Percentiles rank a stretch among this genome's conserved stretches.
Evolutionary conservation across 805 yeast genomes (phyloP).

Genomic region (Teunomyces aglyptinius): DNA sequence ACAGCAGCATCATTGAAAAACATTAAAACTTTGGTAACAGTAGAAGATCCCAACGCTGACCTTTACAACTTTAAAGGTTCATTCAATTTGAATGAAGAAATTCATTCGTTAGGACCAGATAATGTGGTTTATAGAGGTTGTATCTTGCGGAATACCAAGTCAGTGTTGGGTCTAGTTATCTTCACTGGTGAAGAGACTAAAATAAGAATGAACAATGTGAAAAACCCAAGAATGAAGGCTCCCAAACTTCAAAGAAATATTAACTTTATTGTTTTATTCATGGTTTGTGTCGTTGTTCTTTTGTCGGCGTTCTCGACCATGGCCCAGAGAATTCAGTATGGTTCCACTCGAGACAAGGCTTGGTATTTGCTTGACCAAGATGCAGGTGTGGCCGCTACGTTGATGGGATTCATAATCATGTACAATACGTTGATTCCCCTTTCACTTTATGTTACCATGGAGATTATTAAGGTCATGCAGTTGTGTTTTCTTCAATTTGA

Average conservation of each 20-base stretch:
- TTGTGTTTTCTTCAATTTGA: conserved; percentile 80
- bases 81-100: conserved; percentile 38
- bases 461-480: conserved; percentile 88
- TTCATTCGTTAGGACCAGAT: conserved; percentile 67
- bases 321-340: conserved; percentile 62
- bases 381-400: conserved; percentile 82
- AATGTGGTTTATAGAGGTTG: conserved; percentile 92
- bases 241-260: conserved; percentile 86
- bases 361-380: conserved; percentile 79
- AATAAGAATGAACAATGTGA: conserved; percentile 90
- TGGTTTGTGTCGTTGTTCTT: conserved; percentile 77
- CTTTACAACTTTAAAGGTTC: conserved; percentile 90
- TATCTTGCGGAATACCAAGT: conserved; percentile 77
- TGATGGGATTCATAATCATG: conserved; percentile 97
- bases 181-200: conserved; percentile 97
- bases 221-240: conserved; percentile 86
- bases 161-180: conserved; percentile 73
- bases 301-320: conserved; percentile 79
- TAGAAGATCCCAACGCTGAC: conserved; percentile 91
- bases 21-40: conserved; percentile 53
- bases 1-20: conserved; percentile 50
- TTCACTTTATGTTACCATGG: conserved; percentile 94
- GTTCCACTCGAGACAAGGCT: conserved; percentile 35
- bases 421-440: conserved; percentile 94
- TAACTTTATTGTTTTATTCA: conserved; percentile 78